Percentiles rank a stretch among this genome's conserved stretches.
phyloP scores from a whole-genome alignment of 2,329 filamentous ascomycete genomes.

The Pyrenophora graminea region DNA sequence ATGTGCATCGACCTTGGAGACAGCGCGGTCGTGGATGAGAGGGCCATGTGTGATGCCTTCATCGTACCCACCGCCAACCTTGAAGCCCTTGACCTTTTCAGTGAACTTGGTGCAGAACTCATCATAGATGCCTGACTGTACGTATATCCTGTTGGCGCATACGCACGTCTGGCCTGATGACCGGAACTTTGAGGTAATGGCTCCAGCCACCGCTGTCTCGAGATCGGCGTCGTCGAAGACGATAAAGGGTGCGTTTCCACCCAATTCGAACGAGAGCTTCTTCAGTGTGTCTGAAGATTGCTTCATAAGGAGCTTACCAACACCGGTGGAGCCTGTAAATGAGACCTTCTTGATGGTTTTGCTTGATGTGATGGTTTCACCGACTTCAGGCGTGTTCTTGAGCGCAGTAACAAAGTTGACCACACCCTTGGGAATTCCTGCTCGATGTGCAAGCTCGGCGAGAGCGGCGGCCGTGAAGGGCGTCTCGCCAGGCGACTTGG shows the following conservation, averaged over 20 bases:
- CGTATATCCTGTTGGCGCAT: constrained; percentile 74
- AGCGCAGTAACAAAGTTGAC: constrained; percentile 85
- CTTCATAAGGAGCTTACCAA: constrained; percentile 81
- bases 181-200: constrained; percentile 87
- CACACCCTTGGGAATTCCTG: constrained; percentile 87
- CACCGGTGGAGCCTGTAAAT: constrained; percentile 78
- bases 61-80: constrained; percentile 74
- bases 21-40: constrained; percentile 80
- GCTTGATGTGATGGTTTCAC: constrained; percentile 74
- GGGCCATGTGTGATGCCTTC: constrained; percentile 76
- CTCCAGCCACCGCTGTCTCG: constrained; percentile 80
- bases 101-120: constrained; percentile 70
- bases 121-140: constrained; percentile 79
- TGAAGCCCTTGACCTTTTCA: constrained; percentile 73
- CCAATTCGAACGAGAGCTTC: constrained; percentile 86
- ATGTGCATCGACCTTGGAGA: constrained; percentile 45
- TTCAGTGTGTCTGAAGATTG: constrained; percentile 84
- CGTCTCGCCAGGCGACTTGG: constrained; percentile 89
- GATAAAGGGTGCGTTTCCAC: constrained; percentile 94
- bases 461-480: constrained; percentile 88
- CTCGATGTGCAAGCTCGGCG: constrained; percentile 81
- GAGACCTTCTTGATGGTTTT: constrained; percentile 84
- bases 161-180: constrained; percentile 96
- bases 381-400: constrained; percentile 79
- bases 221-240: constrained; percentile 95